These are phyloP conservation scores for Mycena albidolilacea DNA, from an alignment of 768 basidiomycete species.

Conservation along the genomic window DNA sequence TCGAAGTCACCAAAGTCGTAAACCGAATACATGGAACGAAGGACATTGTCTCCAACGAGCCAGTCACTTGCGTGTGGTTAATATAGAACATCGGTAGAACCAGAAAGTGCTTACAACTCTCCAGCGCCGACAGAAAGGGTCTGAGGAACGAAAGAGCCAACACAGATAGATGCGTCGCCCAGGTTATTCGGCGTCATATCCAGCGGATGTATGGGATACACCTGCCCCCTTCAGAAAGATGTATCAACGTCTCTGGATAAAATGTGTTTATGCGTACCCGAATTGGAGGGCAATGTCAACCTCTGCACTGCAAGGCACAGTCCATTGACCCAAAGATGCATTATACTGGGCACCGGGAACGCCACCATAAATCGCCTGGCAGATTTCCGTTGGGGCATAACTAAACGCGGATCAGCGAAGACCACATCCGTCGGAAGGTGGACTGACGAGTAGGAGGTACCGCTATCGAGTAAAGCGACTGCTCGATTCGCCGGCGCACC, in stretches of 20 bases:
- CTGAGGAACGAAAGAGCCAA: slow-evolving; percentile 84
- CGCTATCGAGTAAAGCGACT: slow-evolving; percentile 84
- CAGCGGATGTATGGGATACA: slow-evolving; percentile 85
- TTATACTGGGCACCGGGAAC: slow-evolving; percentile 76
- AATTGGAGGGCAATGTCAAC: slow-evolving; percentile 87
- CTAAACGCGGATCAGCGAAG: slow-evolving; percentile 52
- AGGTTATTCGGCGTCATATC: slow-evolving; percentile 72
- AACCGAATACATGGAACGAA: slow-evolving; percentile 86
- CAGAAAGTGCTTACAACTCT: slow-evolving; percentile 70
- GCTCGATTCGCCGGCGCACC: slow-evolving; percentile 79
- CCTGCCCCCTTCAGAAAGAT: slow-evolving; percentile 67
- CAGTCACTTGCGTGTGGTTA: slow-evolving; percentile 70
- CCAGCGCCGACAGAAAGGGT: slow-evolving; percentile 68
- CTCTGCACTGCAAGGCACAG: slow-evolving; percentile 80
- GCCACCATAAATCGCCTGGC: slow-evolving; percentile 77
- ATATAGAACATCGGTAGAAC: slow-evolving; percentile 13
- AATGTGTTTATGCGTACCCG: slow-evolving; percentile 61
- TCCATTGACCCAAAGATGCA: slow-evolving; percentile 70
- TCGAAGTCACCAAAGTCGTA: slow-evolving; percentile 91
- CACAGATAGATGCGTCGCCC: slow-evolving; percentile 65
- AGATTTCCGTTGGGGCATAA: slow-evolving; percentile 77
- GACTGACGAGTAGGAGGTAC: slow-evolving; percentile 84
- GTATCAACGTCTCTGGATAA: slow-evolving; percentile 15
- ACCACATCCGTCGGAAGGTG: slow-evolving; percentile 14
- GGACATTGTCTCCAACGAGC: slow-evolving; percentile 86